Evolutionary conservation across 106 monocot genomes (phyloP).

Genomic region (Acanthochlamys bracteata): DNA sequence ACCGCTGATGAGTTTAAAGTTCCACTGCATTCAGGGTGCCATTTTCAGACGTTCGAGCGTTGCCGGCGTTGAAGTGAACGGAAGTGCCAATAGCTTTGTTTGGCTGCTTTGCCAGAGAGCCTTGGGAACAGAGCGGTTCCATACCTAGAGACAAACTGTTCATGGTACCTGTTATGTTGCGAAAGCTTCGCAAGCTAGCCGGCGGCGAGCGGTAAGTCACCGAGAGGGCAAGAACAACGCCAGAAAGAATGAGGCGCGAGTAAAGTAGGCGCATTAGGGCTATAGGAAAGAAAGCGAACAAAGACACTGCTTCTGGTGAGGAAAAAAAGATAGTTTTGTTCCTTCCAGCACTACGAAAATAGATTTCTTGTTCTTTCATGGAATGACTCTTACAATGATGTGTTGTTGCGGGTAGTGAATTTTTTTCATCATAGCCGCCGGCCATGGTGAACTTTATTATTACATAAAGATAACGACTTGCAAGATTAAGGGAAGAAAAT

Average conservation of each 20-base stretch:
- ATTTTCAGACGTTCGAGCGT: no score
- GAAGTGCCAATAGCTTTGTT: neutral
- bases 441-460: no score
- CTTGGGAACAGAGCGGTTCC: slow-evolving; percentile 68
- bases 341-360: no score
- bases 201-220: slow-evolving; percentile 35
- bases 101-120: slow-evolving; percentile 28
- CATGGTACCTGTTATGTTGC: slow-evolving; percentile 66
- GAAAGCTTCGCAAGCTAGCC: slow-evolving; percentile 57
- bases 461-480: no score
- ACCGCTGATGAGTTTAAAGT: no score
- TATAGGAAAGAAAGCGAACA: neutral
- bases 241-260: slow-evolving; percentile 26
- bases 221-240: slow-evolving; percentile 38
- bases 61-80: no score
- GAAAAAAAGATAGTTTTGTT: neutral
- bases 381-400: no score
- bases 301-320: neutral
- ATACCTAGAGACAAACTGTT: slow-evolving; percentile 50
- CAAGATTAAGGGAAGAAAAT: no score
- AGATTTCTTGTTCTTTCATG: no score
- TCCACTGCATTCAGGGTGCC: no score
- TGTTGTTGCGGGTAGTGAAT: no score
- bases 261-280: slow-evolving; percentile 15
- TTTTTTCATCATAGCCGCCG: no score